Evolutionary conservation across 2,329 filamentous ascomycete species (phyloP).

Genomic region (Parascedosporium putredinis): DNA sequence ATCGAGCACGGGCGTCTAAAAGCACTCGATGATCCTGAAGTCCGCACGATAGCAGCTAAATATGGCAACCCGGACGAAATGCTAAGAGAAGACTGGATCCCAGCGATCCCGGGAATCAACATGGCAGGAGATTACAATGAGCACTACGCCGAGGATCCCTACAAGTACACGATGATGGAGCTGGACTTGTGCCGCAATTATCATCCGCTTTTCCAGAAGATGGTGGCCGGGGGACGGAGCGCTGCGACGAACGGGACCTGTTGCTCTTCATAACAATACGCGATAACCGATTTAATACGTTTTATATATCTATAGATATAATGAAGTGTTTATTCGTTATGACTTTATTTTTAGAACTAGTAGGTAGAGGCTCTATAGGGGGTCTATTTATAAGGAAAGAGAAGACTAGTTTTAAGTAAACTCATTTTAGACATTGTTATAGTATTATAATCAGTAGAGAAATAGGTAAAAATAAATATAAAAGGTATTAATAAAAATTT

Average conservation of each 20-base stretch:
- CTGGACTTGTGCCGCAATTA: slow-evolving; percentile 6
- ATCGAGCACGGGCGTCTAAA: slow-evolving; percentile 6
- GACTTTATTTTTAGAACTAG: background rate
- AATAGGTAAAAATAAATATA: no score
- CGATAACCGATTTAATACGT: background rate
- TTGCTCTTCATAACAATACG: background rate
- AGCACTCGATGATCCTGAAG: slow-evolving; percentile 4
- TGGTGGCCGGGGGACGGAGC: slow-evolving; percentile 1
- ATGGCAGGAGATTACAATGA: slow-evolving; percentile 7
- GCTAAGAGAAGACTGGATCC: slow-evolving; percentile 4
- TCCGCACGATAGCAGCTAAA: slow-evolving; percentile 1
- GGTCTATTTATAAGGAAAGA: background rate
- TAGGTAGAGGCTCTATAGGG: background rate
- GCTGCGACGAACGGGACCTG: background rate
- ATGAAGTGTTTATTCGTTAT: no score
- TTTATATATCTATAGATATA: background rate
- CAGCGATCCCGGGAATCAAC: slow-evolving; percentile 6
- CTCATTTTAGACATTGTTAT: no score
- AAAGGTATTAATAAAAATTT: no score
- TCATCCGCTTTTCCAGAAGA: slow-evolving; percentile 6
- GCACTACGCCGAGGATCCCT: slow-evolving; percentile 5
- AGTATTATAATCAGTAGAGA: no score
- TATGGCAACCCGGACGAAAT: slow-evolving; percentile 2
- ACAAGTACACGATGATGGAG: slow-evolving; percentile 7
- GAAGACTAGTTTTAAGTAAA: no score